Evolutionary conservation across 2,329 filamentous ascomycete genomes (phyloP), one percentile per base, ranked within the genome.

Genomic region (Grosmannia clavigera): DNA sequence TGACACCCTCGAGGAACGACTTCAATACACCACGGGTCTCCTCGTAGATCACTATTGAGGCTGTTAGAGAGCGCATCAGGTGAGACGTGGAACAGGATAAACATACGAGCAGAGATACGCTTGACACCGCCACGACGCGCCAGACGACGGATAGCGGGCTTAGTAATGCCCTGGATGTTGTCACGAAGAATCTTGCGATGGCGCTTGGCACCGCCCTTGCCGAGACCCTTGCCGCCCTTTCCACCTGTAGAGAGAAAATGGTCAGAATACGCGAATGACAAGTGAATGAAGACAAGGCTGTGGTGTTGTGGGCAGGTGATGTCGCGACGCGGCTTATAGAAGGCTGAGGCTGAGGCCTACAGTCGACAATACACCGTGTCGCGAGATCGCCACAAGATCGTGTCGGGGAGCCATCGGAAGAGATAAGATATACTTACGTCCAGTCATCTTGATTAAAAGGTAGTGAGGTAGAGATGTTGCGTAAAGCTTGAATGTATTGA

Each of bases 161-260:
- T 96, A 73, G 92, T 96, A 75, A 96, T 96, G 80, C 92, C 92
- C 82, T 96, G 92, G 74, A 96, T 96, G 88, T 96, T 96, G 88
- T 96, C 92, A 79, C 92, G 90, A 77, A 96, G 84, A 82, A 96
- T 96, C 89, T 96, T 96, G 73, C 92, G 87, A 81, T 96, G 92
- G 79, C 92, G 92, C 88, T 96, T 97, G 79, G 92, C 92, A 77
- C 92, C 92, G 68, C 92, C 92, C 86, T 96, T 96, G 76, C 92
- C 92, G 78, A 96, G 90, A 76, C 91, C 92, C 86, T 96, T 96
- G 75, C 92, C 92, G 78, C 91, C 91, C 81, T 95, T 95, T 76
- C 90, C 90, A 76, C 90, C 90, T 94, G 69, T 69, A 50, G 33
- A 40, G 14, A n/a, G 22, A 48, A 29, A 38, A 10, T 9, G 16